Evolutionary conservation across 371 early-diverging fungal genomes (phyloP).

Genomic region (Capillidium rhysosporum): DNA sequence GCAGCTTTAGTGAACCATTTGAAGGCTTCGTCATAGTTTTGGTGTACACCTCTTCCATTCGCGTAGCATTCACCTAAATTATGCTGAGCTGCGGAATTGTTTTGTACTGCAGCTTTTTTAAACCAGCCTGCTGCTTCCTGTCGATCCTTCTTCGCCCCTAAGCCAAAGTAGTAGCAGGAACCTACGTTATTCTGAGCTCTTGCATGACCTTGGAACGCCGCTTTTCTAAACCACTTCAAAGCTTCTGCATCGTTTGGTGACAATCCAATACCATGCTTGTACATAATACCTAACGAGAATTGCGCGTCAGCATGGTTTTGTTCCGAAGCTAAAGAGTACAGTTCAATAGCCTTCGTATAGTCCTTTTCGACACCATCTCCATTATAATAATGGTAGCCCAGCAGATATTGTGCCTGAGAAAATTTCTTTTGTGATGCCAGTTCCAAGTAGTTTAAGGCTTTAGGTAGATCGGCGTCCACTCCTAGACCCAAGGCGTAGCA

Average conservation of each 20-base stretch:
- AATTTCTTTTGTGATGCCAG: constrained; percentile 57
- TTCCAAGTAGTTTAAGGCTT: constrained; percentile 53
- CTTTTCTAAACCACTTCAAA: constrained; percentile 44
- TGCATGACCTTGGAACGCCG: constrained; percentile 52
- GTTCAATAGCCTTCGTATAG: constrained; percentile 37
- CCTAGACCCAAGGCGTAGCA: constrained; percentile 60
- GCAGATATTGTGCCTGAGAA: constrained; percentile 52
- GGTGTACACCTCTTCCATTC: constrained; percentile 45
- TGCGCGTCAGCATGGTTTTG: constrained; percentile 24
- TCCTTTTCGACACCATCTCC: constrained; percentile 26
- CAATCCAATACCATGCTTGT: constrained; percentile 57
- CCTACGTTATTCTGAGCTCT: constrained; percentile 64
- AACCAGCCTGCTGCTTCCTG: constrained; percentile 41
- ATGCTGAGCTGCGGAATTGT: constrained; percentile 33
- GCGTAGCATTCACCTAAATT: constrained; percentile 59
- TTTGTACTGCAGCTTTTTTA: constrained; percentile 28
- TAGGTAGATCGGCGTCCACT: constrained; percentile 34
- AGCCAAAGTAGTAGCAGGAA: constrained; percentile 37
- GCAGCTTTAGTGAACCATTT: constrained; percentile 26
- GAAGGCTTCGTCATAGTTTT: constrained; percentile 14
- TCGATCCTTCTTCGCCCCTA: constrained; percentile 22
- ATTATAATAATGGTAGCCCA: constrained; percentile 28
- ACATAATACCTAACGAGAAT: constrained; percentile 9
- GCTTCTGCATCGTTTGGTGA: constrained; percentile 24
- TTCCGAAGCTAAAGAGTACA: constrained; percentile 38